A percentile compares a stretch with the other conserved stretches of the same genome.
Evolutionary conservation across 2,329 filamentous ascomycete species (phyloP).

Genomic region (Penicillium oxalicum): DNA sequence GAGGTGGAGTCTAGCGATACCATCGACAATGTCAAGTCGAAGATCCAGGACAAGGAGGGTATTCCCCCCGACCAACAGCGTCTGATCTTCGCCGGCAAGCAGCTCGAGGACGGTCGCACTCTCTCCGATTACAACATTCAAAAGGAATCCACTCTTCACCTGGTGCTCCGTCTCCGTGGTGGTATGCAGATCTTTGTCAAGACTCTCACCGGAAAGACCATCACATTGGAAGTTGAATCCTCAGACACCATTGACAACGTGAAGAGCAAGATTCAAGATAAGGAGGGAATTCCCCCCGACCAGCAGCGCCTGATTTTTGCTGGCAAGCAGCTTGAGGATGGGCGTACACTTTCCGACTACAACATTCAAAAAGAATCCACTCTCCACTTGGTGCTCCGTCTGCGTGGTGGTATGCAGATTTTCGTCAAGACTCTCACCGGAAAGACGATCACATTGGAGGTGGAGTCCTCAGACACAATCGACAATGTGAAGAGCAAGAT

Average conservation of each 20-base stretch:
- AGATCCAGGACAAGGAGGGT: constrained; percentile 97
- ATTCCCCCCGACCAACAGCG: constrained; percentile 96
- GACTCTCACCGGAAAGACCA: constrained; percentile 74
- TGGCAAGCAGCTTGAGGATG: constrained; percentile 89
- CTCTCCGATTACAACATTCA: constrained; percentile 93
- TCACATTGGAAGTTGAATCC: constrained; percentile 84
- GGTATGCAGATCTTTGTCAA: constrained; percentile 60
- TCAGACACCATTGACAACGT: constrained; percentile 93
- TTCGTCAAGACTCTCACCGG: constrained; percentile 79
- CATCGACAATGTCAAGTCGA: constrained; percentile 93
- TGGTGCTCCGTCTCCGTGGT: constrained; percentile 81
- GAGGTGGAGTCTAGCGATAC: constrained; percentile 71
- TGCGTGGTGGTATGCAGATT: constrained; percentile 79
- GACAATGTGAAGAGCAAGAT: constrained; percentile 68
- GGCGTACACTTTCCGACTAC: constrained; percentile 86
- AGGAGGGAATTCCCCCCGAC: constrained; percentile 84
- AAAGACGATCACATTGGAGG: constrained; percentile 64
- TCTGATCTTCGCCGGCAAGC: constrained; percentile 92
- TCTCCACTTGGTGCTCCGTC: constrained; percentile 71
- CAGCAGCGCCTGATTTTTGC: constrained; percentile 92
- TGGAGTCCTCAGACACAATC: constrained; percentile 63
- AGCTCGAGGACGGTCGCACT: constrained; percentile 89
- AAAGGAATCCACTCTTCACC: constrained; percentile 80
- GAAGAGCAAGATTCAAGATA: constrained; percentile 79
- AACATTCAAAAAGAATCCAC: constrained; percentile 94